phyloP scores from a whole-genome alignment of 2,329 filamentous ascomycete genomes.

The Beauveria rudraprayagi region DNA sequence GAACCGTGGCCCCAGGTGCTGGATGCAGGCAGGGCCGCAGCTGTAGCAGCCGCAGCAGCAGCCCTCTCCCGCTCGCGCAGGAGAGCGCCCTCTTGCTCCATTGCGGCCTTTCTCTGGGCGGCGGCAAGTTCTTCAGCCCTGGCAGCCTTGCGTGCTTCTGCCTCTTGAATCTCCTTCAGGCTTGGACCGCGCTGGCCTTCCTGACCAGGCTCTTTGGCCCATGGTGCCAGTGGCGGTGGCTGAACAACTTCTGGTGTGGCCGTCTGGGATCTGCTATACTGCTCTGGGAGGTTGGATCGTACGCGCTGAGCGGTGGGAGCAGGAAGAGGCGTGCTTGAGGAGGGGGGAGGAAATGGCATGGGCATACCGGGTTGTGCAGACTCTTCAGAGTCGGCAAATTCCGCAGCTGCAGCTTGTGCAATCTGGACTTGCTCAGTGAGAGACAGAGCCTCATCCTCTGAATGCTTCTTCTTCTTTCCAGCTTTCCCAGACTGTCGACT shows the following conservation, averaged over 20 bases:
- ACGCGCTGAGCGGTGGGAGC: slow-evolving; percentile 83
- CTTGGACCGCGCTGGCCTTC: slow-evolving; percentile 75
- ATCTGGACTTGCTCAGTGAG: slow-evolving; percentile 81
- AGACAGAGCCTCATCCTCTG: slow-evolving; percentile 43
- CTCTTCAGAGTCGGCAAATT: slow-evolving; percentile 39
- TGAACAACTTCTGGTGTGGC: slow-evolving; percentile 61
- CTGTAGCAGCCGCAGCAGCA: slow-evolving; percentile 44
- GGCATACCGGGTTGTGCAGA: slow-evolving; percentile 57
- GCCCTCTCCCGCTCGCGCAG: slow-evolving; percentile 53
- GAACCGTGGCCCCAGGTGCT: slow-evolving; percentile 84
- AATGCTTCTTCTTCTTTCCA: slow-evolving; percentile 23
- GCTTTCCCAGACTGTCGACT: slow-evolving; percentile 9
- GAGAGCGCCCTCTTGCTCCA: slow-evolving; percentile 68
- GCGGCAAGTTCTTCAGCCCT: slow-evolving; percentile 77
- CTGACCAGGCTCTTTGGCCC: slow-evolving; percentile 77
- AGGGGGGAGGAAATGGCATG: slow-evolving; percentile 65
- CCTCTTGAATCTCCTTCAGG: slow-evolving; percentile 92
- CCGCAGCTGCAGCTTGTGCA: slow-evolving; percentile 46
- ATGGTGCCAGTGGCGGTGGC: slow-evolving; percentile 75
- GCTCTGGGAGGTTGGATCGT: slow-evolving; percentile 74
- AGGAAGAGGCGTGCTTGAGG: slow-evolving; percentile 73
- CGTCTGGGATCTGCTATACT: slow-evolving; percentile 61
- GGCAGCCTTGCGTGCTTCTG: slow-evolving; percentile 86
- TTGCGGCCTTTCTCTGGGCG: slow-evolving; percentile 64
- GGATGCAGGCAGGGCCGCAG: slow-evolving; percentile 73